phyloP scores from a whole-genome alignment of 352 stramenopile species.

The Phytopythium ostracodes region DNA sequence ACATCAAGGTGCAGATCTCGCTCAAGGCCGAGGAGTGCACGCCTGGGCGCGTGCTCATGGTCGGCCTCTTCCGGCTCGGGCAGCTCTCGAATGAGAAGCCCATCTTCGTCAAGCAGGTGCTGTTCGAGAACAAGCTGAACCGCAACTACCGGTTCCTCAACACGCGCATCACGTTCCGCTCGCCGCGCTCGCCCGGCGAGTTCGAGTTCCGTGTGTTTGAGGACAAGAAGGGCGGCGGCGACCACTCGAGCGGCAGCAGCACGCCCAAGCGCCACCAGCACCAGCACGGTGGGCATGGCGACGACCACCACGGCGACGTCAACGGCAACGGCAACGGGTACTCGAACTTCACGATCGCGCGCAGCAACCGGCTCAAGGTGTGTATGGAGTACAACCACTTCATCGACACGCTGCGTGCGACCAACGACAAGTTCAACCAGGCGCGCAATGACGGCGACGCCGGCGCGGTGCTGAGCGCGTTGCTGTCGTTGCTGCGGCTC shows the following conservation, averaged over 20 bases:
- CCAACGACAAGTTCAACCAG: constrained; percentile 61
- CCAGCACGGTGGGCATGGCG: constrained; percentile 9
- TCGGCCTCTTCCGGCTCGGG: constrained; percentile 73
- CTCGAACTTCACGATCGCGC: constrained; percentile 64
- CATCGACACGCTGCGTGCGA: constrained; percentile 64
- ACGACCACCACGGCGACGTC: constrained; percentile 26
- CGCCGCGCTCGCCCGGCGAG: constrained; percentile 69
- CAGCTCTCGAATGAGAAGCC: constrained; percentile 75
- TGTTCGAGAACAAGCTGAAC: constrained; percentile 76
- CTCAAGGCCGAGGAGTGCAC: constrained; percentile 60
- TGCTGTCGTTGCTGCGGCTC: constrained; percentile 59
- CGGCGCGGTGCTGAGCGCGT: constrained; percentile 51
- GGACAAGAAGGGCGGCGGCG: constrained; percentile 33
- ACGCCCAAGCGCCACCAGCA: constrained; percentile 18
- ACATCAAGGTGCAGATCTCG: constrained; percentile 73
- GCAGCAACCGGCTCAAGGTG: constrained; percentile 70
- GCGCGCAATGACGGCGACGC: constrained; percentile 48
- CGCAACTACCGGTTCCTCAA: constrained; percentile 58
- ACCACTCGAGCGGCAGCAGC: background rate
- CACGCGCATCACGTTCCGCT: constrained; percentile 78
- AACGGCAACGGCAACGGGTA: constrained; percentile 32
- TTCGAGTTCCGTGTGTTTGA: constrained; percentile 86
- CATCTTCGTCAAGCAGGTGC: constrained; percentile 82
- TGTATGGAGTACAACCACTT: constrained; percentile 77
- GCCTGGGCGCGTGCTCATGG: constrained; percentile 54